Conservation (phyloP, 2,329 filamentous ascomycete species). For the Aspergillus hortae region DNA sequence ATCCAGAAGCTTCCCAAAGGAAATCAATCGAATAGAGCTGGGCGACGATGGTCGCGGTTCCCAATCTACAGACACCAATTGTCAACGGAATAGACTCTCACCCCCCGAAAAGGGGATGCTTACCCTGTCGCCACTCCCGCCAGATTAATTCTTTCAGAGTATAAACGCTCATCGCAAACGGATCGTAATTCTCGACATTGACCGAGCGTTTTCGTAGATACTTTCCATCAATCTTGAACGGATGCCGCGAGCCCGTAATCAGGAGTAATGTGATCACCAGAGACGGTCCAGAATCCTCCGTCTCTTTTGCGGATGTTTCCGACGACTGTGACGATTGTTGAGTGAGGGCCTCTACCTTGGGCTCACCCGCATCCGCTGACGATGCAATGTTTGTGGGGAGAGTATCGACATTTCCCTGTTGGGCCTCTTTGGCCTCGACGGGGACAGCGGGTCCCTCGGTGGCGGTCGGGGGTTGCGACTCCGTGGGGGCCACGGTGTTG, state of each 20-base stretch:
- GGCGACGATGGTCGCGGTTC: slow-evolving; percentile 81
- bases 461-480: slow-evolving; percentile 19
- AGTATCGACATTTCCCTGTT: slow-evolving; percentile 7
- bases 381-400: slow-evolving; percentile 11
- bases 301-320: slow-evolving; percentile 32
- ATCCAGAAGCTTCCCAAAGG: slow-evolving; percentile 85
- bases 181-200: slow-evolving; percentile 71
- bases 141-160: slow-evolving; percentile 91
- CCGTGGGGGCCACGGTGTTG: slow-evolving; percentile 7
- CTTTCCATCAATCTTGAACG: slow-evolving; percentile 83
- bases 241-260: slow-evolving; percentile 77
- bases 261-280: slow-evolving; percentile 73
- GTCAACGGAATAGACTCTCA: slow-evolving; percentile 5
- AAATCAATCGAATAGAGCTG: slow-evolving; percentile 84
- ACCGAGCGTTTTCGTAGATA: slow-evolving; percentile 81
- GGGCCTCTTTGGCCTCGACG: slow-evolving; percentile 6
- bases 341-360: slow-evolving; percentile 15
- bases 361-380: slow-evolving; percentile 21
- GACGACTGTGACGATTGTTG: slow-evolving; percentile 22
- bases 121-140: slow-evolving; percentile 81
- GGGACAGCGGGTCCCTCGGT: slow-evolving; percentile 19
- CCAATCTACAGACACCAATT: slow-evolving; percentile 60
- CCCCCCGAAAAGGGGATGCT: slow-evolving; percentile 3
- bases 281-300: slow-evolving; percentile 34
- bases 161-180: slow-evolving; percentile 87